Evolutionary conservation across 192 early-diverging fungal species (phyloP).

Genomic region (Coemansia aciculifera): DNA sequence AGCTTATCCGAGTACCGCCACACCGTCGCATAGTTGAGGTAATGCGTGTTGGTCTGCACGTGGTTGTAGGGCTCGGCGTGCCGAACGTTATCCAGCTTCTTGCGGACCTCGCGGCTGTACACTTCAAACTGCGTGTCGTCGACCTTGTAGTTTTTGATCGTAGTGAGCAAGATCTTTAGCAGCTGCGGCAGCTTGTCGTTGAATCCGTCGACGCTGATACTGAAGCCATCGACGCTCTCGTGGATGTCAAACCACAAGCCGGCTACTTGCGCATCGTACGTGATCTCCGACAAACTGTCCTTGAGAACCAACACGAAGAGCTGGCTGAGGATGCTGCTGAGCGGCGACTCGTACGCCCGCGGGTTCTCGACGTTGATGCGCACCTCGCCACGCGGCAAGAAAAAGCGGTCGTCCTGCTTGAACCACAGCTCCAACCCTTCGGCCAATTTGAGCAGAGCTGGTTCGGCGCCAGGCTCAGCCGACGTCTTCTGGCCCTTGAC

Average conservation of each 20-base stretch:
- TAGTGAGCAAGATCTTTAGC: conserved; percentile 67
- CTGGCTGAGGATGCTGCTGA: conserved; percentile 65
- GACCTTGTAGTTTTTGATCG: conserved; percentile 65
- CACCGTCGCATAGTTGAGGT: conserved; percentile 74
- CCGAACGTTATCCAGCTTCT: conserved; percentile 75
- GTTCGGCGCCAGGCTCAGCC: conserved; percentile 16
- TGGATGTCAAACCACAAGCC: conserved; percentile 78
- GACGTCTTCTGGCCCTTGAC: conserved; percentile 53
- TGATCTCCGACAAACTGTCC: conserved; percentile 82
- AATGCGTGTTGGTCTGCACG: conserved; percentile 71
- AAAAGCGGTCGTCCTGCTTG: conserved; percentile 93
- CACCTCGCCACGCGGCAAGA: conserved; percentile 84
- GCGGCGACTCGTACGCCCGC: conserved; percentile 73
- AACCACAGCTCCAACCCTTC: conserved; percentile 77
- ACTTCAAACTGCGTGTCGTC: conserved; percentile 73
- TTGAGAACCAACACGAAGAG: conserved; percentile 79
- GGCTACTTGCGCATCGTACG: conserved; percentile 89
- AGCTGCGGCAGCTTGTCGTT: conserved; percentile 82
- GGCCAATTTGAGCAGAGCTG: conserved; percentile 30
- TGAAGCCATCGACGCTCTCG: conserved; percentile 69
- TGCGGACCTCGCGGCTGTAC: conserved; percentile 75
- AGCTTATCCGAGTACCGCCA: conserved; percentile 82
- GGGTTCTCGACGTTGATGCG: conserved; percentile 73
- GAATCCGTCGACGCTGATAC: conserved; percentile 76
- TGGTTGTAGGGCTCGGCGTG: conserved; percentile 80